Percentiles rank a stretch among this genome's conserved stretches.
Evolutionary conservation across 345 rosid species (phyloP).

Genomic region (Toxicodendron radicans): DNA sequence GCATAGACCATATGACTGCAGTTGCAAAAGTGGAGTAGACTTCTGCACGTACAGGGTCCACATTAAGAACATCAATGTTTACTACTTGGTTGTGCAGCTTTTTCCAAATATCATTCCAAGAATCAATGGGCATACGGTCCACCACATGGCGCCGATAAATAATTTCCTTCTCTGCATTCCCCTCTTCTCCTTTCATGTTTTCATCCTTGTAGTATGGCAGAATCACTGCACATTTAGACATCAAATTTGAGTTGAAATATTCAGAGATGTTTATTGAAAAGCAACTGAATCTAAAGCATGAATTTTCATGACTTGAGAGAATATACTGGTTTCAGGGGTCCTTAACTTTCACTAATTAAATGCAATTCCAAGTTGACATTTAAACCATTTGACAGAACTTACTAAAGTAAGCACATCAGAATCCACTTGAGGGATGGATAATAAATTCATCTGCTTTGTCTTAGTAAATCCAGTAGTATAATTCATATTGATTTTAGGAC

Average conservation of each 20-base stretch:
- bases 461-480: neutral
- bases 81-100: slow-evolving; percentile 90
- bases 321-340: neutral
- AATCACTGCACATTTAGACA: slow-evolving; percentile 55
- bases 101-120: slow-evolving; percentile 94
- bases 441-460: neutral
- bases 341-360: slow-evolving; percentile 2
- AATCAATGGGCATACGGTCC: slow-evolving; percentile 90
- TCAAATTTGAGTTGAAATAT: slow-evolving; percentile 9
- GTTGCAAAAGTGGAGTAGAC: slow-evolving; percentile 80
- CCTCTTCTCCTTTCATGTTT: slow-evolving; percentile 37
- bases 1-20: slow-evolving; percentile 89
- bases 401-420: neutral
- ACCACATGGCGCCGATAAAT: slow-evolving; percentile 81
- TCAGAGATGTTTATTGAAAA: neutral
- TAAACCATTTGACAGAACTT: neutral
- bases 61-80: slow-evolving; percentile 79
- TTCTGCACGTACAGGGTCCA: slow-evolving; percentile 75
- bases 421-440: neutral
- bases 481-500: slow-evolving; percentile 5
- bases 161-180: slow-evolving; percentile 55
- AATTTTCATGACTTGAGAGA: neutral
- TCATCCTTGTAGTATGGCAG: slow-evolving; percentile 81
- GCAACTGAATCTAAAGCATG: neutral
- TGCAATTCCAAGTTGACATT: neutral